Percentiles rank a stretch among this genome's conserved stretches.
Conservation (phyloP, 164 flowering plant species). For the Macadamia tetraphylla region DNA sequence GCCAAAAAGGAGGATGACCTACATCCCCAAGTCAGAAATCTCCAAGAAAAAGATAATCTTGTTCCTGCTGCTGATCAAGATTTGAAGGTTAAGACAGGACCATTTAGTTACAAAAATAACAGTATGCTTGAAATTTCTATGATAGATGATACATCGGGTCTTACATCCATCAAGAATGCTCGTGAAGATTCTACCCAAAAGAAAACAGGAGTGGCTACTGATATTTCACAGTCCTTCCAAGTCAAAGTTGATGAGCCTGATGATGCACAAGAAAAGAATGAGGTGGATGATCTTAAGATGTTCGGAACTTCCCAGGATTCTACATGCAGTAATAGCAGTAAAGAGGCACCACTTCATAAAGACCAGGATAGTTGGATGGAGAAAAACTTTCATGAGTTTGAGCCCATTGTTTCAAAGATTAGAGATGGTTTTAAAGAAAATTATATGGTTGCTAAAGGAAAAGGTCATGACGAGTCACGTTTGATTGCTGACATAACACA, state of each 20-base stretch:
- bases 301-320: constrained; percentile 6
- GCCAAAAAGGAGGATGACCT: constrained; percentile 15
- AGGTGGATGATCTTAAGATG: constrained; percentile 2
- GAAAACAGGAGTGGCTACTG: constrained; percentile 5
- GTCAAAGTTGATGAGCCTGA: constrained; percentile 7
- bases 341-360: constrained; percentile 16
- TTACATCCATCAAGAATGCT: constrained; percentile 13
- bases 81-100: constrained; percentile 8
- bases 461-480: constrained; percentile 28
- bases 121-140: constrained; percentile 6
- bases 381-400: constrained; percentile 64
- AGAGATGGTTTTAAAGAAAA: constrained; percentile 67
- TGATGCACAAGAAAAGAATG: constrained; percentile 7
- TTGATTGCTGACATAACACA: constrained; percentile 20
- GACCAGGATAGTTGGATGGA: constrained; percentile 60
- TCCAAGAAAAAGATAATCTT: constrained; percentile 8
- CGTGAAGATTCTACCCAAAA: constrained; percentile 9
- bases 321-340: constrained; percentile 9
- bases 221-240: constrained; percentile 6
- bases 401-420: constrained; percentile 61
- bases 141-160: constrained; percentile 13
- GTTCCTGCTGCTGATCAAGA: constrained; percentile 10
- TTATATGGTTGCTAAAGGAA: constrained; percentile 56
- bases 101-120: constrained; percentile 6
- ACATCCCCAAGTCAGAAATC: constrained; percentile 12